Evolutionary conservation across 371 early-diverging fungal species (phyloP).

Genomic region (Funneliformis caledonium): DNA sequence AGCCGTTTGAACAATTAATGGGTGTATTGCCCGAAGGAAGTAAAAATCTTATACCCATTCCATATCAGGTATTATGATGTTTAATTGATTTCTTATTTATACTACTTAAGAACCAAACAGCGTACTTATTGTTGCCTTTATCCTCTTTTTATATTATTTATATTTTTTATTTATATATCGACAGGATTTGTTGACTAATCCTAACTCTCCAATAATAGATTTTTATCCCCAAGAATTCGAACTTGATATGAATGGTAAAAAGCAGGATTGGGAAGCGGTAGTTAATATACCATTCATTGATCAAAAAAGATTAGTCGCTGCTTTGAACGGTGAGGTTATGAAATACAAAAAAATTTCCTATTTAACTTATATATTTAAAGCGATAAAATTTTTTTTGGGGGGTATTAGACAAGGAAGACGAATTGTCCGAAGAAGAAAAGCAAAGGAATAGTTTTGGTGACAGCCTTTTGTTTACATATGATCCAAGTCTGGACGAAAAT

Average conservation of each 20-base stretch:
- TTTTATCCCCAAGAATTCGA: slow-evolving; percentile 93
- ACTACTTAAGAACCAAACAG: neutral
- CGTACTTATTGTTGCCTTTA: no score
- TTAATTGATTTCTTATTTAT: neutral
- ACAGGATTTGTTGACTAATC: slow-evolving; percentile 82
- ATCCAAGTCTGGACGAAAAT: slow-evolving; percentile 51
- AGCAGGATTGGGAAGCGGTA: slow-evolving; percentile 97
- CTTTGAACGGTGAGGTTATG: slow-evolving; percentile 62
- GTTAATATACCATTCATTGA: slow-evolving; percentile 96
- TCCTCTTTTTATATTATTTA: no score
- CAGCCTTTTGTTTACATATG: slow-evolving; percentile 66
- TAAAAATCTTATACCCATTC: slow-evolving; percentile 77
- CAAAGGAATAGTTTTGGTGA: slow-evolving; percentile 72
- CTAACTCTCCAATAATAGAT: slow-evolving; percentile 85
- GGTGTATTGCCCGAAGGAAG: slow-evolving; percentile 94
- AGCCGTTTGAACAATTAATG: slow-evolving; percentile 98
- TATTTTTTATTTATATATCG: neutral
- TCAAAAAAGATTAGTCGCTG: slow-evolving; percentile 78
- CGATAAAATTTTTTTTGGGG: neutral
- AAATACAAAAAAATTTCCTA: neutral
- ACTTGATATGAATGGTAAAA: slow-evolving; percentile 98
- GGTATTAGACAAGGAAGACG: slow-evolving; percentile 57
- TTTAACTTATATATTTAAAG: neutral
- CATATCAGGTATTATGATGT: slow-evolving; percentile 61
- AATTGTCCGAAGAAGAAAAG: slow-evolving; percentile 70